Evolutionary conservation across 805 yeast species (phyloP).

Genomic region (Babjeviella inositovora): DNA sequence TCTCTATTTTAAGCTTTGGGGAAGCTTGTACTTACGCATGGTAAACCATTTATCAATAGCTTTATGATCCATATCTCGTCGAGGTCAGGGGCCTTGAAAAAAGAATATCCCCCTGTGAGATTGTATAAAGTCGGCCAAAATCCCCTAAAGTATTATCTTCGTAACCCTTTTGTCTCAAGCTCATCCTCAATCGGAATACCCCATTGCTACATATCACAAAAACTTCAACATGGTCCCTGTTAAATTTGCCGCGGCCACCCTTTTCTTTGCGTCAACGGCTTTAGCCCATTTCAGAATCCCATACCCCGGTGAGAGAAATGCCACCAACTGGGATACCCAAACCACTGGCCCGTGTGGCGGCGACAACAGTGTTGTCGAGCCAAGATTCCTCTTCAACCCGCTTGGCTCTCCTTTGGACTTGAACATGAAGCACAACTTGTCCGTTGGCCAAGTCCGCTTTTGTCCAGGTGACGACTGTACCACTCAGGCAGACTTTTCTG

Average conservation of each 20-base stretch:
- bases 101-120: too few relatives aligned
- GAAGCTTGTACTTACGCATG: too few relatives aligned
- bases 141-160: too few relatives aligned
- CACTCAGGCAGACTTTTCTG: slow-evolving; percentile 7
- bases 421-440: slow-evolving; percentile 5
- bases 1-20: too few relatives aligned
- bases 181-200: too few relatives aligned
- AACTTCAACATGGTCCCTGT: too few relatives aligned
- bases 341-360: slow-evolving; percentile 12
- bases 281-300: slow-evolving; percentile 11
- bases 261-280: neutral
- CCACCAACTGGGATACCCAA: slow-evolving; percentile 11
- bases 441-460: slow-evolving; percentile 10
- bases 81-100: too few relatives aligned
- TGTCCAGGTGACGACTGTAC: slow-evolving; percentile 8
- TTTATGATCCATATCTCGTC: too few relatives aligned
- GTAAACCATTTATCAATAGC: too few relatives aligned
- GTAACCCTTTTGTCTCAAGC: too few relatives aligned
- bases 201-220: too few relatives aligned
- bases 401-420: slow-evolving; percentile 12
- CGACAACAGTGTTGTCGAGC: slow-evolving; percentile 7
- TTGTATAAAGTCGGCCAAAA: too few relatives aligned
- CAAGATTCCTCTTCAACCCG: slow-evolving; percentile 12
- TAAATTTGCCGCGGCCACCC: neutral
- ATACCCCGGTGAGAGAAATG: slow-evolving; percentile 13